A percentile compares a stretch with the other conserved stretches of the same genome.
phyloP scores from a whole-genome alignment of 2,329 filamentous ascomycete species.

The Blastomyces silverae region DNA sequence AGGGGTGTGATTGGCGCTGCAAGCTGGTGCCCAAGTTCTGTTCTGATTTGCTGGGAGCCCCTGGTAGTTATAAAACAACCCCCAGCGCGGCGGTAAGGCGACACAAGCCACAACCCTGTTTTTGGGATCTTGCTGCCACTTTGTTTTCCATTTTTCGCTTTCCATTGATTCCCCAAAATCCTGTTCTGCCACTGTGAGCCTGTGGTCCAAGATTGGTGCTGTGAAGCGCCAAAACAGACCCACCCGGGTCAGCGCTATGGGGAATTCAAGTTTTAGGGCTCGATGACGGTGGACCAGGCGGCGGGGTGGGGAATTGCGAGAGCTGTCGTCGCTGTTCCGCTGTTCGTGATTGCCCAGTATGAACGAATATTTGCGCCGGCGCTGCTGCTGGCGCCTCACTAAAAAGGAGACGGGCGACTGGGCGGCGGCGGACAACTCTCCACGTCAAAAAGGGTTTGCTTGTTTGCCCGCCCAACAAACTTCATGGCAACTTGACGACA shows the following conservation, averaged over 20 bases:
- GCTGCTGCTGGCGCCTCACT: constrained; percentile 3
- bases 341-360: constrained; percentile 8
- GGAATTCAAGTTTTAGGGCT: too few relatives aligned
- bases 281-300: not conserved
- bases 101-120: constrained; percentile 8
- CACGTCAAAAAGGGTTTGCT: not conserved
- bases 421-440: not conserved
- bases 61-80: not conserved
- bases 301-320: too few relatives aligned
- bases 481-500: not conserved
- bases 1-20: constrained; percentile 2
- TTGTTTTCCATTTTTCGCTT: not conserved
- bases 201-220: not conserved
- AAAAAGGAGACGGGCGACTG: not conserved
- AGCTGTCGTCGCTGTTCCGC: not conserved
- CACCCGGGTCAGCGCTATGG: not conserved
- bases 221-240: not conserved
- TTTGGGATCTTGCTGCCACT: not conserved
- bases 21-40: not conserved
- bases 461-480: not conserved
- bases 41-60: not conserved
- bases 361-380: not conserved
- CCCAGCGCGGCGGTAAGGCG: constrained; percentile 1
- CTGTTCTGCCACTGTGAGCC: not conserved
- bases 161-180: not conserved